Conservation (phyloP, 2,329 filamentous ascomycete genomes). For the Hypomyces perniciosus region DNA sequence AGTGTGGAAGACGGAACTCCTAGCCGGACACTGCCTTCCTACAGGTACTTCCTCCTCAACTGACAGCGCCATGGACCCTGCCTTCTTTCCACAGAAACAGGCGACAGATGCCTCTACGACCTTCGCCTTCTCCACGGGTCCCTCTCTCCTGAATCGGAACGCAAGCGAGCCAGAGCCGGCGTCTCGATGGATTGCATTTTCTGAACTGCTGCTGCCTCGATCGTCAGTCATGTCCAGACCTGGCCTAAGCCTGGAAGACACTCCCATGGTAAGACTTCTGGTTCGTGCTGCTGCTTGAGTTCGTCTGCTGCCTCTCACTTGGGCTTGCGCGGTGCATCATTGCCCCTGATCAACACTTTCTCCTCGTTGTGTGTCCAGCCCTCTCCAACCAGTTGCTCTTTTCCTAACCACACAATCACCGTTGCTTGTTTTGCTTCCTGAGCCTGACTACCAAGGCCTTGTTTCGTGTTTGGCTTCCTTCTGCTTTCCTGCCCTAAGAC, state of each 20-base stretch:
- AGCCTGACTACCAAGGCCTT: constrained; percentile 8
- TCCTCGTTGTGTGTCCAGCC: constrained; percentile 10
- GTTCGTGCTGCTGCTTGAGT: background rate
- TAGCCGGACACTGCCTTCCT: background rate
- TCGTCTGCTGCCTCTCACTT: constrained; percentile 1
- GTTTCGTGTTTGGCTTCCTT: constrained; percentile 17
- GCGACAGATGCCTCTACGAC: background rate
- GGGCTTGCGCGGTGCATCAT: constrained; percentile 2
- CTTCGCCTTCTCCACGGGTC: background rate
- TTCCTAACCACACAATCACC: constrained; percentile 14
- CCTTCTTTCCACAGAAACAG: constrained; percentile 1
- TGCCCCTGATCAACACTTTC: constrained; percentile 7
- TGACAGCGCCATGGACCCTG: constrained; percentile 2
- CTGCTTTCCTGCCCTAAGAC: constrained; percentile 21
- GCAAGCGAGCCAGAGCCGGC: constrained; percentile 1
- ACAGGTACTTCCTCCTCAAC: background rate
- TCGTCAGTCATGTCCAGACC: background rate
- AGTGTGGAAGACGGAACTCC: background rate
- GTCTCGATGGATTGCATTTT: background rate
- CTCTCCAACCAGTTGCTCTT: constrained; percentile 20
- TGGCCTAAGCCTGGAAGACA: background rate
- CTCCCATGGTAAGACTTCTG: constrained; percentile 5
- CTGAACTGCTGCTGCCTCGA: constrained; percentile 3
- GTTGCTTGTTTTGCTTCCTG: constrained; percentile 21
- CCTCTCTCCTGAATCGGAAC: constrained; percentile 1